phyloP scores from a whole-genome alignment of 2,329 filamentous ascomycete species.

The Ceratocystis huliohia region DNA sequence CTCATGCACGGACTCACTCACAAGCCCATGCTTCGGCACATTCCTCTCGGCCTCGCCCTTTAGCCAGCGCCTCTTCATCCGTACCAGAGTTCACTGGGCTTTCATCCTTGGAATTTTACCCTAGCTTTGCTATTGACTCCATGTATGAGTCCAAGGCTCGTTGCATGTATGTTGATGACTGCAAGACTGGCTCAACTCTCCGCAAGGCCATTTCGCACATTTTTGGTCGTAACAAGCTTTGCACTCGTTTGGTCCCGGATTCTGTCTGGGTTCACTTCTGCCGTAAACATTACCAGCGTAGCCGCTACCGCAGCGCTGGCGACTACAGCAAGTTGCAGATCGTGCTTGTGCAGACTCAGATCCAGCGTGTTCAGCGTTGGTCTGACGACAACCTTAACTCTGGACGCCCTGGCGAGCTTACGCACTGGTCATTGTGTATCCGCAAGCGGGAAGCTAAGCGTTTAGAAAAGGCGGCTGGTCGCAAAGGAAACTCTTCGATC shows the following conservation, averaged over 20 bases:
- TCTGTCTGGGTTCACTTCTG: conserved; percentile 65
- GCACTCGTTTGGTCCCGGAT: conserved; percentile 56
- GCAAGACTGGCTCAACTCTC: conserved; percentile 46
- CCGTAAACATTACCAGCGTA: conserved; percentile 71
- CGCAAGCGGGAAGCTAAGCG: conserved; percentile 53
- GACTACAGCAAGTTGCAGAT: conserved; percentile 52
- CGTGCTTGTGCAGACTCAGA: conserved; percentile 49
- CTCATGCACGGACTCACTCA: not conserved
- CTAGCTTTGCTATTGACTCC: conserved; percentile 19
- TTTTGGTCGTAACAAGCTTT: conserved; percentile 71
- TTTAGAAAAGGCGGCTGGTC: conserved; percentile 26
- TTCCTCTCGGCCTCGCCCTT: conserved; percentile 5
- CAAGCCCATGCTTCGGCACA: not conserved
- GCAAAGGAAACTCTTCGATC: conserved; percentile 28
- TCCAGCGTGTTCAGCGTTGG: conserved; percentile 52
- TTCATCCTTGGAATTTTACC: conserved; percentile 19
- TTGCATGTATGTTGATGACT: conserved; percentile 30
- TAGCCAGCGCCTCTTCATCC: conserved; percentile 1
- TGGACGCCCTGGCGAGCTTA: conserved; percentile 34
- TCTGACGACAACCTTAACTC: conserved; percentile 36
- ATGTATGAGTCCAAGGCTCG: conserved; percentile 20
- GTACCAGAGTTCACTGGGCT: conserved; percentile 14
- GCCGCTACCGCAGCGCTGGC: conserved; percentile 52
- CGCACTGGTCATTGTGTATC: conserved; percentile 48
- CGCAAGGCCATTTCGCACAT: conserved; percentile 71